phyloP scores from a whole-genome alignment of 2,329 filamentous ascomycete species.

The Cordyceps cateniannulata region DNA sequence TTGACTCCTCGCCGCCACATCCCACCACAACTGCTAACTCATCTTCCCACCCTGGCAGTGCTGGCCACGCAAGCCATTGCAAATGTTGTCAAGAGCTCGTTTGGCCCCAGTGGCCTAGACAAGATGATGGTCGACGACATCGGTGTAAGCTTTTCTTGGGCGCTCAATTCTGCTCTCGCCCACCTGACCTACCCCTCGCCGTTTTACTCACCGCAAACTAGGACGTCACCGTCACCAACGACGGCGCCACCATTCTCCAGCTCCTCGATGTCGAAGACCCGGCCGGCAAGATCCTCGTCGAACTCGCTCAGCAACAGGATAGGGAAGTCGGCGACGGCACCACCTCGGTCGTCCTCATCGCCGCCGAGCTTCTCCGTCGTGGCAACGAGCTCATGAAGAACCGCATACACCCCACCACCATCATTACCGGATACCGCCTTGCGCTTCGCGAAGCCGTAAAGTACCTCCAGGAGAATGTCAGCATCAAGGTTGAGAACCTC shows the following conservation, averaged over 20 bases:
- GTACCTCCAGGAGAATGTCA: constrained; percentile 98
- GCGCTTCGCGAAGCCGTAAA: constrained; percentile 93
- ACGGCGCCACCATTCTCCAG: constrained; percentile 92
- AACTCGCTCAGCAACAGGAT: constrained; percentile 96
- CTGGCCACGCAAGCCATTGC: constrained; percentile 93
- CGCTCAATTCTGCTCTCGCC: neutral
- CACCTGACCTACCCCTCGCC: constrained; percentile 10
- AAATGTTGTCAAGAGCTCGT: constrained; percentile 98
- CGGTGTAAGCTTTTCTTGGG: constrained; percentile 53
- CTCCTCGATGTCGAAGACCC: constrained; percentile 96
- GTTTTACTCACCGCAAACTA: constrained; percentile 28
- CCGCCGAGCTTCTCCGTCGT: constrained; percentile 85
- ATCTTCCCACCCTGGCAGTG: constrained; percentile 45
- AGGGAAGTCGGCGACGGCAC: constrained; percentile 98
- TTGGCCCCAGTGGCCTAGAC: constrained; percentile 91
- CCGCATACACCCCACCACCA: constrained; percentile 98
- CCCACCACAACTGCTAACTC: constrained; percentile 15
- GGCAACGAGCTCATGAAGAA: constrained; percentile 99
- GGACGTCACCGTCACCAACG: constrained; percentile 98
- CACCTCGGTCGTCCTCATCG: constrained; percentile 95
- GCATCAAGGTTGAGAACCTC: constrained; percentile 87
- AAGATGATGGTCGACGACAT: constrained; percentile 99
- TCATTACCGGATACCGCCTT: constrained; percentile 96
- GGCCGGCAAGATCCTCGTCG: constrained; percentile 95
- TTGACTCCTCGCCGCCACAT: constrained; percentile 9